These are phyloP conservation scores for Paralagenidium karlingii DNA, from an alignment of 352 stramenopile genomes.

Conservation along the genomic window DNA sequence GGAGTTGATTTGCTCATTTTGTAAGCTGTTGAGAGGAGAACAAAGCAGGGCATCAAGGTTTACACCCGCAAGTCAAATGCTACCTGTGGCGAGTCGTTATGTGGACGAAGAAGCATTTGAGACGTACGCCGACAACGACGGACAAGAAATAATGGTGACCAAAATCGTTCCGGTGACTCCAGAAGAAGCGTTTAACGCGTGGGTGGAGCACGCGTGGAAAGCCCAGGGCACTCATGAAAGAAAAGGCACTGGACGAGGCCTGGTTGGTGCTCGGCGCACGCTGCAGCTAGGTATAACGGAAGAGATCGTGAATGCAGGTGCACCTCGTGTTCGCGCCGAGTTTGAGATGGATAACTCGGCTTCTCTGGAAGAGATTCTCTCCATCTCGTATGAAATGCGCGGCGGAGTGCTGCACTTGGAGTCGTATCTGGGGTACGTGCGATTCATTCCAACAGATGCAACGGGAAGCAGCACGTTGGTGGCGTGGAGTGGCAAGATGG, in stretches of 20 bases:
- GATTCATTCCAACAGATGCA: conserved; percentile 44
- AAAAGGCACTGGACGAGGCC: conserved; percentile 31
- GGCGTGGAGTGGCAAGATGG: conserved; percentile 36
- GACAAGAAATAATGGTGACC: conserved; percentile 47
- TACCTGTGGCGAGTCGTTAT: too few relatives aligned
- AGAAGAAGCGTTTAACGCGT: conserved; percentile 45
- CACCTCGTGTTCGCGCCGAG: too few relatives aligned
- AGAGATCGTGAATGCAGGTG: conserved; percentile 44
- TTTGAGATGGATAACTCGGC: neutral
- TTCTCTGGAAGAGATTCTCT: conserved; percentile 27
- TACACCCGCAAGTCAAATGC: too few relatives aligned
- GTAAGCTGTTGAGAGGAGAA: too few relatives aligned
- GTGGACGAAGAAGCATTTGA: conserved; percentile 22
- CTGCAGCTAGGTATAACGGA: conserved; percentile 40
- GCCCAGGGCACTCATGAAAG: conserved; percentile 16
- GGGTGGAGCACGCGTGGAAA: conserved; percentile 40
- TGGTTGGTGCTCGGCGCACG: conserved; percentile 32
- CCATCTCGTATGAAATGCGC: conserved; percentile 32
- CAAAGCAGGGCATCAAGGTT: too few relatives aligned
- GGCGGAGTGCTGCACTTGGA: conserved; percentile 23
- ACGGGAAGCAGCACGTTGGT: conserved; percentile 24
- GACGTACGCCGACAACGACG: conserved; percentile 26
- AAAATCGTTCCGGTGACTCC: conserved; percentile 26
- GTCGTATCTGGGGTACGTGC: conserved; percentile 36
- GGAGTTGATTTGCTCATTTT: too few relatives aligned